Conservation (phyloP, 768 basidiomycete genomes). For the Boletus pseudo-olivaceus region DNA sequence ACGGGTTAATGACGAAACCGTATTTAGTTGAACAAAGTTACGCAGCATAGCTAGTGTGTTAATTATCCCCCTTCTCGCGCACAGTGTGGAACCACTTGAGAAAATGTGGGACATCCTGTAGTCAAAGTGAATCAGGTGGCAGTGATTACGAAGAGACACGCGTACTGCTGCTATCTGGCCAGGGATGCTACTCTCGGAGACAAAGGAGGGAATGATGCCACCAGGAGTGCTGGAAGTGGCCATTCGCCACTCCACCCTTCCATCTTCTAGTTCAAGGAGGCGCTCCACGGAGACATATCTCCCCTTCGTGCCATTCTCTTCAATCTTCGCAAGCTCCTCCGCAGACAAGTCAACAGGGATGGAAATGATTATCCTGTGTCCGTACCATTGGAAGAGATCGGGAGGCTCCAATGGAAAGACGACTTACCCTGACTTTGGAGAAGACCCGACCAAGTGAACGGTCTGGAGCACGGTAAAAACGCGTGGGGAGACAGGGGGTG, state of each 20-base stretch:
- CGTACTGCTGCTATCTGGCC: constrained; percentile 59
- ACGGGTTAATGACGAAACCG: neutral
- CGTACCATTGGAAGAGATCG: neutral
- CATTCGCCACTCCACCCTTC: constrained; percentile 75
- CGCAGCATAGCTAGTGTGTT: neutral
- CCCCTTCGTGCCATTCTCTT: constrained; percentile 62
- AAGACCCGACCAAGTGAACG: constrained; percentile 45
- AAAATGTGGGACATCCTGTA: constrained; percentile 71
- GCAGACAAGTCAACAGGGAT: constrained; percentile 64
- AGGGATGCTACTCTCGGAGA: constrained; percentile 59
- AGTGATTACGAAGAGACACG: neutral
- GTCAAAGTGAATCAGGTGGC: constrained; percentile 1
- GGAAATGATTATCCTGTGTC: constrained; percentile 43
- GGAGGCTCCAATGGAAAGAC: neutral
- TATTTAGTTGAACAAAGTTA: neutral
- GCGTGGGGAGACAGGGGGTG: constrained; percentile 66
- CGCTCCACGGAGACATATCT: constrained; percentile 71
- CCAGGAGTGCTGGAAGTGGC: constrained; percentile 72
- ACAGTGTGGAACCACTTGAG: constrained; percentile 56
- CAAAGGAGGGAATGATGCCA: constrained; percentile 62
- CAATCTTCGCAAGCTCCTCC: constrained; percentile 55
- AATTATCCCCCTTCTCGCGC: constrained; percentile 16
- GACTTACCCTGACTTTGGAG: constrained; percentile 59
- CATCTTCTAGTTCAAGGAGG: constrained; percentile 57
- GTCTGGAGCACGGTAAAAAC: constrained; percentile 75